Base-by-base conservation (phyloP, 441 rosid species). In the Heliophila coronopifolia region DNA sequence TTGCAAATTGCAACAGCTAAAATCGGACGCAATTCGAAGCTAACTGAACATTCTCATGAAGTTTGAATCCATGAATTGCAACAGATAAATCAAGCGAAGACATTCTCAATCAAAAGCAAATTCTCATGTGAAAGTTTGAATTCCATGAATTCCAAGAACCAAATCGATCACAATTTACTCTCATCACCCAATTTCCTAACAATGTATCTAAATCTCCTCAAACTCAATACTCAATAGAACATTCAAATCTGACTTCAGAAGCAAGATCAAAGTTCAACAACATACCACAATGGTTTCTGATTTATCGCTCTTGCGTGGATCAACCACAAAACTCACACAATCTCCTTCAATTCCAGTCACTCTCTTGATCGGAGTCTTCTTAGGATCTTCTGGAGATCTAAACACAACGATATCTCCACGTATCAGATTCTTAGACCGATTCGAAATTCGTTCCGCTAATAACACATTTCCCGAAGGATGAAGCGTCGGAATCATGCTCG, bases 401-500 rank as follows among this genome's bases (percentile, higher is more conserved):
- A 81, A 33, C 36, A 85, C 61, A n/a, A 88, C 79, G 14, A 88
- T 55, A 59, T 88, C 94, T 15, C 97, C 90, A 3, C 65, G 67
- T 15, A 27, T 61, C 55, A 73, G 77, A 33, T 74, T 85, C 10
- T 78, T 69, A 1, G 61, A 30, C 41, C 66, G 48, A 28, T 37
- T 57, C 0, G 93, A 74, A 44, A 85, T 54, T 36, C 73, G 69
- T 61, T 88, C 94, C 4, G 74, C 86, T 32, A 85, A 33, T 31
- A 75, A 30, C 5, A 75, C 7, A 54, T 74, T 72, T 4, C 87
- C 86, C 1, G 76, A 63, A 37, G 76, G 47, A 59, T 49, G 65
- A 10, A 89, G 17, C 10, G 90, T 83, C 1, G 88, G 97, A 5
- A 64, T 66, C 94, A 85, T 88, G 71, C 94, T 85, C 56, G 97